phyloP scores from a whole-genome alignment of 345 rosid species.

The Salix koriyanagi region DNA sequence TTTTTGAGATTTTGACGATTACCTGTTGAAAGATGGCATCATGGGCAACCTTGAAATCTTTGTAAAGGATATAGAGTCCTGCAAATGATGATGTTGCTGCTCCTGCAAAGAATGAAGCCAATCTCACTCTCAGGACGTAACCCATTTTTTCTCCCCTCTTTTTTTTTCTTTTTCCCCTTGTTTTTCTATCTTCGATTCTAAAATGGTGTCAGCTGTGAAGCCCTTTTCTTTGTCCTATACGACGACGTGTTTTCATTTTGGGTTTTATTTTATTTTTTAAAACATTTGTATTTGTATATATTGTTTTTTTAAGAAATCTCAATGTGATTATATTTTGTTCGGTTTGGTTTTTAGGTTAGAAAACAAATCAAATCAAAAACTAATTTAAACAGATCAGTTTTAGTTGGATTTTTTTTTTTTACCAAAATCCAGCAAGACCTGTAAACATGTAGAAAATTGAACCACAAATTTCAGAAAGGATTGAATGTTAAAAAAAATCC shows the following conservation, averaged over 20 bases:
- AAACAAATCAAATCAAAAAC: no score
- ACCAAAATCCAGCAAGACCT: no score
- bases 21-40: constrained; percentile 81
- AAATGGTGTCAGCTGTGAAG: background rate
- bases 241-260: background rate
- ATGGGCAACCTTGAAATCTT: constrained; percentile 82
- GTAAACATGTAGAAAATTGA: no score
- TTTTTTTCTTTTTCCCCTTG: background rate
- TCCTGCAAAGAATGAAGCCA: constrained; percentile 91
- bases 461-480: no score
- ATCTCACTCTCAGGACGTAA: constrained; percentile 77
- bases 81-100: constrained; percentile 76
- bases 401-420: no score
- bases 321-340: no score
- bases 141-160: constrained; percentile 49
- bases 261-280: background rate
- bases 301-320: no score
- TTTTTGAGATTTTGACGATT: background rate
- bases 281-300: no score
- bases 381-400: no score
- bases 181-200: background rate
- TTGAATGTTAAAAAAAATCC: no score
- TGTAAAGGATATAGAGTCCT: constrained; percentile 68
- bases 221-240: background rate
- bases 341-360: no score